These are phyloP conservation scores for Coemansia biformis DNA, from an alignment of 192 early-diverging fungal species.

Conservation along the genomic window DNA sequence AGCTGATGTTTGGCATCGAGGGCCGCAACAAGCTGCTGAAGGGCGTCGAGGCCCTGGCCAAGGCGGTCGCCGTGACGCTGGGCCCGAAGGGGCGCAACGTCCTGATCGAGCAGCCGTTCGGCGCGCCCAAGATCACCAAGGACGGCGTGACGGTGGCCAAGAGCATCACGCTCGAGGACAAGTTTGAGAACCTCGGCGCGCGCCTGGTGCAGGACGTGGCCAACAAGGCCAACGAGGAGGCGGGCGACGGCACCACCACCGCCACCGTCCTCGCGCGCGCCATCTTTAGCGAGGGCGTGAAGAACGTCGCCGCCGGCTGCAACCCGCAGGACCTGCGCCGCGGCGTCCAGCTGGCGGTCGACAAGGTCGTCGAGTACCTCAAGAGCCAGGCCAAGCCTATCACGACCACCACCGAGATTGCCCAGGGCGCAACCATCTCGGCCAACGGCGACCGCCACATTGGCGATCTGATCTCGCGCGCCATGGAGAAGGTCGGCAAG, in stretches of 20 bases:
- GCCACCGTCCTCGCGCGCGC: slow-evolving; percentile 97
- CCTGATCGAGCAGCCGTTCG: slow-evolving; percentile 96
- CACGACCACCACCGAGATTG: slow-evolving; percentile 93
- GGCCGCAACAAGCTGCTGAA: slow-evolving; percentile 85
- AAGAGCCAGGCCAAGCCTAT: slow-evolving; percentile 86
- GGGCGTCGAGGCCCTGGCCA: slow-evolving; percentile 96
- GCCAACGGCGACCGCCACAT: slow-evolving; percentile 99
- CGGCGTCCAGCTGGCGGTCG: slow-evolving; percentile 90
- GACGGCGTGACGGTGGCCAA: slow-evolving; percentile 99
- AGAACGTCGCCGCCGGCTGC: slow-evolving; percentile 98
- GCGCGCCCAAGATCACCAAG: slow-evolving; percentile 99
- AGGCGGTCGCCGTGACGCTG: slow-evolving; percentile 97
- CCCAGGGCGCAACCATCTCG: slow-evolving; percentile 98
- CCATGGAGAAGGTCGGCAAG: slow-evolving; percentile 99
- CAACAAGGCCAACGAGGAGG: slow-evolving; percentile 99
- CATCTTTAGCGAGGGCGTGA: slow-evolving; percentile 98
- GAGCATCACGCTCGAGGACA: slow-evolving; percentile 93
- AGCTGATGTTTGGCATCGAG: slow-evolving; percentile 93
- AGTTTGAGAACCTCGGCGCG: slow-evolving; percentile 99
- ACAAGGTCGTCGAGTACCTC: slow-evolving; percentile 88
- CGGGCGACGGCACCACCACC: slow-evolving; percentile 99
- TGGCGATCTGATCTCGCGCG: slow-evolving; percentile 92
- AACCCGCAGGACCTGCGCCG: slow-evolving; percentile 98
- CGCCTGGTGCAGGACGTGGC: slow-evolving; percentile 98
- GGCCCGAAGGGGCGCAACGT: slow-evolving; percentile 99